Evolutionary conservation across 768 basidiomycete species (phyloP).

Genomic region (Phlebiopsis gigantea): DNA sequence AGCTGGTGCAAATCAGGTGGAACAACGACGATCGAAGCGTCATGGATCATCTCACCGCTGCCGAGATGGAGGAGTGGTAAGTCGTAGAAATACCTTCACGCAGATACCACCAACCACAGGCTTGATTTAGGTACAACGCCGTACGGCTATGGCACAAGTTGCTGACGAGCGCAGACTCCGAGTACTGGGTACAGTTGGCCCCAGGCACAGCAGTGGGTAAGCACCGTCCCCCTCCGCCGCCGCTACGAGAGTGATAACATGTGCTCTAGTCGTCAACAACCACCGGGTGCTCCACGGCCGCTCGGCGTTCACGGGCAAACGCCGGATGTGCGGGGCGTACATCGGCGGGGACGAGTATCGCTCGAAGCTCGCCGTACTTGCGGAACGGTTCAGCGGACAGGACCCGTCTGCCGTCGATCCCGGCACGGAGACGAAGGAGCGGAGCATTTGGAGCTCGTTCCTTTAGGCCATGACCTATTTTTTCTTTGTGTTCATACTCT

Average conservation of each 20-base stretch:
- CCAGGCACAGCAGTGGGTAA: conserved; percentile 82
- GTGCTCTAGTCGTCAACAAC: conserved; percentile 72
- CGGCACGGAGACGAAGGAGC: conserved; percentile 34
- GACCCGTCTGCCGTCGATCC: conserved; percentile 18
- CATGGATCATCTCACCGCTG: conserved; percentile 53
- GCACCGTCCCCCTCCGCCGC: conserved; percentile 23
- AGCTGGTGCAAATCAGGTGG: conserved; percentile 80
- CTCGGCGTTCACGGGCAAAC: conserved; percentile 81
- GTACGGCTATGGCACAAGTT: conserved; percentile 72
- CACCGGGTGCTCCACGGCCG: conserved; percentile 93
- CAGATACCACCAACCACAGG: conserved; percentile 31
- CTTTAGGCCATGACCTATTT: conserved; percentile 32
- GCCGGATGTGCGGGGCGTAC: conserved; percentile 96
- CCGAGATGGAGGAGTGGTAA: conserved; percentile 75
- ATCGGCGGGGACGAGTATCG: conserved; percentile 87
- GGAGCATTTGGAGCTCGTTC: conserved; percentile 55
- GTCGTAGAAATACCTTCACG: conserved; percentile 26
- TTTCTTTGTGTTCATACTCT: background rate
- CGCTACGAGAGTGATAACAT: background rate
- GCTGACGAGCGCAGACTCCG: conserved; percentile 74
- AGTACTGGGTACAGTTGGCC: conserved; percentile 88
- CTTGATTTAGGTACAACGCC: too few species aligned
- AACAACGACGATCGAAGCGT: conserved; percentile 93
- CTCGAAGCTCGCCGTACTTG: conserved; percentile 67
- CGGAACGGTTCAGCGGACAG: conserved; percentile 45